phyloP scores from a whole-genome alignment of 305 asterid species.

The Fraxinus xanthoxyloides region DNA sequence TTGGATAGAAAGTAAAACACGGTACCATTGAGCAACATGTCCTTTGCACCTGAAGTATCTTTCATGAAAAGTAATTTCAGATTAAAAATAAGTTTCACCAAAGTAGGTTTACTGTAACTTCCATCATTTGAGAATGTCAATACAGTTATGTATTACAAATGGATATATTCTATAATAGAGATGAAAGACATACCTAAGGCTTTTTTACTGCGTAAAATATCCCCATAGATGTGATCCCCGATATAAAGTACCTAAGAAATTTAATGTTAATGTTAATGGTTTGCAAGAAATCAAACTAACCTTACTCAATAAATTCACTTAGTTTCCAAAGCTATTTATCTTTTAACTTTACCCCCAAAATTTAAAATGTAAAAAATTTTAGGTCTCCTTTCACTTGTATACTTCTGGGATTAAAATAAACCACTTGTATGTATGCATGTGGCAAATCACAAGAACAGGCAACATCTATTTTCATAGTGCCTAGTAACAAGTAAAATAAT shows the following conservation, averaged over 20 bases:
- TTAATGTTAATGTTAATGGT: conserved; percentile 7
- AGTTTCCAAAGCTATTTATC: neutral
- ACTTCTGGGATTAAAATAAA: neutral
- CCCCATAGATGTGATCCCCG: conserved; percentile 99
- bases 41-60: neutral
- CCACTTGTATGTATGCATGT: neutral
- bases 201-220: conserved; percentile 94
- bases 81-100: neutral
- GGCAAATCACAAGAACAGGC: conserved; percentile 10
- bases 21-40: conserved; percentile 2
- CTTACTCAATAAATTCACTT: neutral
- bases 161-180: neutral
- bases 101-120: neutral
- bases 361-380: neutral
- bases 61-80: neutral
- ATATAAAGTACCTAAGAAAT: conserved; percentile 81
- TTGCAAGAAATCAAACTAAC: conserved; percentile 1
- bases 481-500: conserved; percentile 1
- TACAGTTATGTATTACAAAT: neutral
- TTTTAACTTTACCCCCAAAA: neutral
- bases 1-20: neutral
- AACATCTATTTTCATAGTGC: conserved; percentile 8
- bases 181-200: conserved; percentile 63
- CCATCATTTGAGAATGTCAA: neutral
- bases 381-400: neutral